Evolutionary conservation across 768 basidiomycete species (phyloP), one percentile per base, ranked within the genome.

Genomic region (Phlegmacium glaucopus): DNA sequence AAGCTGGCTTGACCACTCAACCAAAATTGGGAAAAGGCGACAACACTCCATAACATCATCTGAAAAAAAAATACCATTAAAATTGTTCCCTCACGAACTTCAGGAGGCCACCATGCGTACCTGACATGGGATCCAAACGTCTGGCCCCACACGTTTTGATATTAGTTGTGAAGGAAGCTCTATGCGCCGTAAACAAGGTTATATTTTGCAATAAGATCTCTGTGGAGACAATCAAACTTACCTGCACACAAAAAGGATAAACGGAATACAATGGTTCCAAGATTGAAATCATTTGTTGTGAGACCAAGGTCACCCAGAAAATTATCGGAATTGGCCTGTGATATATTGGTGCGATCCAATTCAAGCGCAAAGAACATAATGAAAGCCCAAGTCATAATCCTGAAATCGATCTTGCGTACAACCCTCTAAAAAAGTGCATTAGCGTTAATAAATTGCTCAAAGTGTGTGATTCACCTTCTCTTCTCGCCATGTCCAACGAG

Each of bases 401-500:
- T 70, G 45, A 68, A 57, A 64, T 86, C 84, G 7, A 83, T 74
- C 56, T 78, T 83, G 41, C 83, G 75, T 28, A 83, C 64, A n/a
- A 82, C 30, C 42, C 58, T n/a, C n/a, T n/a, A n/a, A n/a, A n/a
- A n/a, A n/a, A n/a, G n/a, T n/a, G n/a, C n/a, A n/a, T n/a, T n/a
- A n/a, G n/a, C n/a, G n/a, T n/a, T n/a, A n/a, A n/a, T n/a, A n/a
- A n/a, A n/a, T 13, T 17, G 10, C 35, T 4, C 26, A 35, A 8
- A 34, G 39, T 32, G 15, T 32, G n/a, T 17, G 6, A 52, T 71
- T 44, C 46, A 78, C 77, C 61, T 69, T 70, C 63, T 87, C 85
- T 61, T 87, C 83, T 34, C 80, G 59, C 77, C 78, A 84, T 8
- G 85, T 85, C 85, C 85, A 87, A 7, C 84, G 75, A 15, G 83